phyloP scores from a whole-genome alignment of 1,284 basidiomycete genomes.

The Ceraceosorus guamensis region DNA sequence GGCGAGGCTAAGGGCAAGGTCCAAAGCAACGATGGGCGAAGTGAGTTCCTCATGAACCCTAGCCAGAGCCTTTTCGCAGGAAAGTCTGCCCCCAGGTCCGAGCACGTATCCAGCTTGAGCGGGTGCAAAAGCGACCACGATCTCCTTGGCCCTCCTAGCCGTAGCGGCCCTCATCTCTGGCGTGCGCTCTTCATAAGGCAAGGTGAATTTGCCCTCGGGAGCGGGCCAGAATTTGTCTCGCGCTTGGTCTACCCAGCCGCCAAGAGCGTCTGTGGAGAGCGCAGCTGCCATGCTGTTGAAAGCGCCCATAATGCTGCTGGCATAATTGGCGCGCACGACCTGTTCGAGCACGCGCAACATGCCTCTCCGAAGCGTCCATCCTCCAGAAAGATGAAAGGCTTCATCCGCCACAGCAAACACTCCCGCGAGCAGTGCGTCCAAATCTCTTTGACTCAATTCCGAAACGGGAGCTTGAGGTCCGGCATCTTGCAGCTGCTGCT shows the following conservation, averaged over 20 bases:
- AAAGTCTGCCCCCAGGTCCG: slow-evolving; percentile 38
- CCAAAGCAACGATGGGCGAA: neutral
- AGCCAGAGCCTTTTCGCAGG: slow-evolving; percentile 36
- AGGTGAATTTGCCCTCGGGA: slow-evolving; percentile 18
- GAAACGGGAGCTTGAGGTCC: neutral
- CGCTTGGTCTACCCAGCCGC: slow-evolving; percentile 26
- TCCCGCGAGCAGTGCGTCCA: slow-evolving; percentile 45
- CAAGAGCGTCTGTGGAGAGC: slow-evolving; percentile 30
- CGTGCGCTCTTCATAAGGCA: neutral
- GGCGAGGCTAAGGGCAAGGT: slow-evolving; percentile 8
- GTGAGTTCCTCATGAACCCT: slow-evolving; percentile 29
- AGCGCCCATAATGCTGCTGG: slow-evolving; percentile 29
- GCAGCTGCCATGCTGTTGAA: slow-evolving; percentile 36
- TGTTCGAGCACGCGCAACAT: slow-evolving; percentile 47
- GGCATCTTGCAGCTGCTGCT: neutral
- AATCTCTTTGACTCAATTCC: slow-evolving; percentile 16
- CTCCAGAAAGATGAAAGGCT: slow-evolving; percentile 46
- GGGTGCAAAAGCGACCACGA: slow-evolving; percentile 42
- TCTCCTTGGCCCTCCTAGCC: slow-evolving; percentile 8
- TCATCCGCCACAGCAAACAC: slow-evolving; percentile 48
- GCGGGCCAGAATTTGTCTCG: slow-evolving; percentile 43
- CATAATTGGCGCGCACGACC: slow-evolving; percentile 44
- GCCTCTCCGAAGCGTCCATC: slow-evolving; percentile 46
- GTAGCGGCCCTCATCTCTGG: neutral
- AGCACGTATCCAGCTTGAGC: slow-evolving; percentile 41